Base-by-base conservation (phyloP, 306 rosid genomes). In the Quercus robur region DNA sequence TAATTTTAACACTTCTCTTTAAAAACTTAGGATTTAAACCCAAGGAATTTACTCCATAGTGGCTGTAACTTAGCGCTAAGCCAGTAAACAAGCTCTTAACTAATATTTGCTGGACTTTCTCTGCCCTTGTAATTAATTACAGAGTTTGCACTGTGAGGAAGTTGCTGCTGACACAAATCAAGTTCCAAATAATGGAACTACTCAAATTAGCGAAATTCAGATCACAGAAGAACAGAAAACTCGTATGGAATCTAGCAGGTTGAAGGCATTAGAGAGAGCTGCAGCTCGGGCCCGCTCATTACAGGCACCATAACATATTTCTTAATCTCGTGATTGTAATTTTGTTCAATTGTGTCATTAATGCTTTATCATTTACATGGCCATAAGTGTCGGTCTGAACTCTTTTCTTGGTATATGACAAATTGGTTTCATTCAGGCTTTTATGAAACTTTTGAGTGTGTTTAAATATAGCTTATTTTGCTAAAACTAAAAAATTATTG, bases 201-300 rank as follows among this genome's bases (percentile, higher is more conserved):
- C 77, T 58, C 15, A 51, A 19, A 59, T 88, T 19, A 78, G 80
- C 55, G 85, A 79, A 70, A 79, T 70, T 66, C 87, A 83, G 75
- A 70, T 93, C 78, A 89, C 96, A 75, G 92, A 88, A 73, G 94
- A 91, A 77, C 98, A 95, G 82, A 91, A 78, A 87, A 89, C 81
- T 59, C 90, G 98, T 12, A 90, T 93, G 88, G 97, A 95, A 83
- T 95, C 95, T 44, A 95, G 83, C 86, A 90, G 94, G 88, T 85
- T 95, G 81, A 93, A 90, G 92, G 99, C 99, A 54, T 77, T 90
- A 12, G 91, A 95, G 84, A 91, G 87, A 85, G 96, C 96, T 33
- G 89, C 93, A 28, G 93, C 95, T 52, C 82, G 88, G 78, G 87
- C 86, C 41, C 62, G 41, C 76, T 55, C 82, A 44, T 77, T 80